Base-by-base conservation (phyloP, 192 early-diverging fungal species). In the Backusella tarrabulga region DNA sequence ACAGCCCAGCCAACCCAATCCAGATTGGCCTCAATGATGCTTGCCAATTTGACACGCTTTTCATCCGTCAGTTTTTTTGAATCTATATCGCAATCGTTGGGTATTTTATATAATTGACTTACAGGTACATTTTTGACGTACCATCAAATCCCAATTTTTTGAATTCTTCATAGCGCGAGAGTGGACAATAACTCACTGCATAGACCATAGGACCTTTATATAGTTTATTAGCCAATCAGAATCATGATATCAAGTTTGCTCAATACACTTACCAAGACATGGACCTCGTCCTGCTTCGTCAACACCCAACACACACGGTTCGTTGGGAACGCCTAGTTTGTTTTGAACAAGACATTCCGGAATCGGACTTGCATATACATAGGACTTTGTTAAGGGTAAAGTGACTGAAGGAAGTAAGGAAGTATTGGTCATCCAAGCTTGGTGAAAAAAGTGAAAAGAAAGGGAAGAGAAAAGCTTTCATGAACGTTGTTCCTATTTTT, bases 281-380 rank as follows among this genome's bases (percentile, higher is more conserved):
- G 98, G 98, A 0, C 98, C 98, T 15, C 97, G 84, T 8, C 98
- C 98, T 29, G 98, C 98, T 74, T 99, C 98, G 79, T 99, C 98
- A 1, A 99, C 94, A 32, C 98, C 97, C 36, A 98, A 83, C 1
- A 94, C 87, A 76, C 88, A 93, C 29, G 89, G 84, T 79, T 86
- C 85, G 73, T 79, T 78, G 29, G 78, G 36, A 41, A 81, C 54
- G 9, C 66, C 69, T 1, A 77, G 56, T 40, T 35, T 9, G 36
- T 34, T 68, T 17, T 68, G 36, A 6, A 71, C 32, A 14, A 83
- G 67, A 35, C 46, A 66, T 0, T 67, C 66, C 38, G 84, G 80
- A 23, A 87, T 60, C 17, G 73, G 73, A 9, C 77, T 79, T 17
- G 78, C 44, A 44, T 85, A 85, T 29, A 83, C 79, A 63, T 87